These are phyloP conservation scores for Sphaerulina vaccinii DNA, from an alignment of 2,329 filamentous ascomycete genomes.

Conservation along the genomic window DNA sequence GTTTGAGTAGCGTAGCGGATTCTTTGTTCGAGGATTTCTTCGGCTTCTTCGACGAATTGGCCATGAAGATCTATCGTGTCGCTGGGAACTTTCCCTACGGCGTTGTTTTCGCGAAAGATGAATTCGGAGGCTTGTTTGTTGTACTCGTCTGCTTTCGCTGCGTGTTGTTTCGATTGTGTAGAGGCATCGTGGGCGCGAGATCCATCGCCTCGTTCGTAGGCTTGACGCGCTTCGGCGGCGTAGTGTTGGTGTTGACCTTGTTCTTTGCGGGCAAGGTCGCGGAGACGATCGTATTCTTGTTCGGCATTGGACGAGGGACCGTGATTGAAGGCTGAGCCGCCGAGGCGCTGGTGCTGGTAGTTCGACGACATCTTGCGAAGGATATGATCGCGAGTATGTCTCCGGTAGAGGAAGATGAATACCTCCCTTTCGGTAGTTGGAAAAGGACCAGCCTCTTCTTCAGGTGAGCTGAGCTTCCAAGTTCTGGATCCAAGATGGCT, in stretches of 20 bases:
- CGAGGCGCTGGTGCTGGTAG: not conserved
- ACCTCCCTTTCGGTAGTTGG: no score
- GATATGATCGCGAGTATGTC: no score
- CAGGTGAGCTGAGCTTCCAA: no score
- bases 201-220: slow-evolving; percentile 81
- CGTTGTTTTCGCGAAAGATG: slow-evolving; percentile 96
- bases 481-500: no score
- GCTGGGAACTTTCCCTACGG: slow-evolving; percentile 65
- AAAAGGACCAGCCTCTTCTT: no score
- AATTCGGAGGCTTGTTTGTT: slow-evolving; percentile 89
- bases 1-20: slow-evolving; percentile 73
- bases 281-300: slow-evolving; percentile 87
- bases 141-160: slow-evolving; percentile 78
- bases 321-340: slow-evolving; percentile 68
- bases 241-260: slow-evolving; percentile 74
- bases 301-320: slow-evolving; percentile 66
- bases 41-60: slow-evolving; percentile 90
- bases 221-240: slow-evolving; percentile 65
- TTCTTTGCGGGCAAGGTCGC: slow-evolving; percentile 78
- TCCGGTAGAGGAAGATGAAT: no score
- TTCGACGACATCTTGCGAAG: not conserved
- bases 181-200: slow-evolving; percentile 79
- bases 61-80: slow-evolving; percentile 95
- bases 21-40: slow-evolving; percentile 81
- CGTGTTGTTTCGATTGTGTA: slow-evolving; percentile 81